Evolutionary conservation across 768 basidiomycete species (phyloP).

Genomic region (Tricholoma flavovirens): DNA sequence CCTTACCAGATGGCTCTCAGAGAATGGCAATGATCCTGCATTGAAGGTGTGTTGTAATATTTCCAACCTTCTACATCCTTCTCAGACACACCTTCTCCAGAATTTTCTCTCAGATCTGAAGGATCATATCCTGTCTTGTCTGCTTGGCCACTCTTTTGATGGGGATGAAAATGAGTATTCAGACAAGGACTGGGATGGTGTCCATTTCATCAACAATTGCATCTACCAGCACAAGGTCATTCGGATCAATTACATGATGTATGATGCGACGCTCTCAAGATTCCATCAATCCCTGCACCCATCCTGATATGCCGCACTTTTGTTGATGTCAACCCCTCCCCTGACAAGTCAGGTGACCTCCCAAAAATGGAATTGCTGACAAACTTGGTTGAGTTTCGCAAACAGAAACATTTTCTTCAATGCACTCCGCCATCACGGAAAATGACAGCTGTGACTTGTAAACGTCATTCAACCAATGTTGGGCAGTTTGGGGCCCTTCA

Average conservation of each 20-base stretch:
- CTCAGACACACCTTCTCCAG: not conserved
- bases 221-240: conserved; percentile 18
- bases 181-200: conserved; percentile 7
- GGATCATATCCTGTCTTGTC: conserved; percentile 18
- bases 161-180: conserved; percentile 9
- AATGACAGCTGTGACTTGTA: too few species aligned
- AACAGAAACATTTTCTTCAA: too few species aligned
- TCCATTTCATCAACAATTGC: conserved; percentile 14
- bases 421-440: too few species aligned
- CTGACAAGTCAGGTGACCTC: too few species aligned
- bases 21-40: conserved; percentile 20
- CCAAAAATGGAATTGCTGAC: too few species aligned
- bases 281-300: conserved; percentile 28
- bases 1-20: not conserved
- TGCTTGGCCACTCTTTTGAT: not conserved
- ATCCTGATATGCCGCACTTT: conserved; percentile 32
- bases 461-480: too few species aligned
- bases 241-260: conserved; percentile 35
- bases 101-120: conserved; percentile 23
- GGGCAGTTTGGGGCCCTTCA: too few species aligned
- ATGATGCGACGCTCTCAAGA: conserved; percentile 34
- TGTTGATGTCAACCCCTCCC: too few species aligned
- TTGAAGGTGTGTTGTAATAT: conserved; percentile 7
- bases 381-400: too few species aligned
- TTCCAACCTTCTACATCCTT: not conserved